Evolutionary conservation across 108 stramenopile species (phyloP).

Genomic region (Pseudonitzschia pungens): DNA sequence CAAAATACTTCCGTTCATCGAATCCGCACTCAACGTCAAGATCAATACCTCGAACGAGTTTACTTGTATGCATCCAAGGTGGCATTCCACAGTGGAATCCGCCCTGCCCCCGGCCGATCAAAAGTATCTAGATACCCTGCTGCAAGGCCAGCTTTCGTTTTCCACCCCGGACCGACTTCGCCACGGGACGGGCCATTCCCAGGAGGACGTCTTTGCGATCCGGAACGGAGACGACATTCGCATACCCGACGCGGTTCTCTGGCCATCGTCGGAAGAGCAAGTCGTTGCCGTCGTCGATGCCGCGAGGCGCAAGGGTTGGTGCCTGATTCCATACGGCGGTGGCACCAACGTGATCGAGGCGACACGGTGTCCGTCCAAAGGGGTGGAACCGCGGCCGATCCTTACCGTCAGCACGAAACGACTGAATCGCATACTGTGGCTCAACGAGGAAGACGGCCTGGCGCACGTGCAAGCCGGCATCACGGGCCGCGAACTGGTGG

Average conservation of each 20-base stretch:
- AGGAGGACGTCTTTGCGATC: slow-evolving; percentile 76
- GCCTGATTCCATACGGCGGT: slow-evolving; percentile 94
- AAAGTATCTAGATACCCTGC: slow-evolving; percentile 5
- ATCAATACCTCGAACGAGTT: slow-evolving; percentile 50
- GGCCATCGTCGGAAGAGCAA: slow-evolving; percentile 60
- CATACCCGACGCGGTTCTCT: slow-evolving; percentile 82
- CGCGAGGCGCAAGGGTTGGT: slow-evolving; percentile 60
- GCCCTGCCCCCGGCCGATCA: slow-evolving; percentile 1
- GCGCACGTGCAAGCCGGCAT: slow-evolving; percentile 90
- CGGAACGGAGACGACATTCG: slow-evolving; percentile 57
- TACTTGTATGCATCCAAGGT: slow-evolving; percentile 13
- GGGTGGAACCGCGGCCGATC: slow-evolving; percentile 78
- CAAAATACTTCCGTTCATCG: slow-evolving; percentile 74
- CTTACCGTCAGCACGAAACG: slow-evolving; percentile 88
- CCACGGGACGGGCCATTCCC: slow-evolving; percentile 86
- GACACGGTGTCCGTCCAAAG: slow-evolving; percentile 65
- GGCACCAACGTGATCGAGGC: slow-evolving; percentile 91
- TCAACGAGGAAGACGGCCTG: slow-evolving; percentile 85
- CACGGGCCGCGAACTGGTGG: slow-evolving; percentile 70
- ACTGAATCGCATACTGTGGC: slow-evolving; percentile 75
- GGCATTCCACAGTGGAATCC: slow-evolving; percentile 13
- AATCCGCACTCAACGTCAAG: slow-evolving; percentile 59
- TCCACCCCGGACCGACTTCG: slow-evolving; percentile 52
- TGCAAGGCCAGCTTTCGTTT: slow-evolving; percentile 32
- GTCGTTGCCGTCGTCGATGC: slow-evolving; percentile 54